These are phyloP conservation scores for Serendipita sp. DNA, from an alignment of 1,284 basidiomycete species.

Conservation along the genomic window DNA sequence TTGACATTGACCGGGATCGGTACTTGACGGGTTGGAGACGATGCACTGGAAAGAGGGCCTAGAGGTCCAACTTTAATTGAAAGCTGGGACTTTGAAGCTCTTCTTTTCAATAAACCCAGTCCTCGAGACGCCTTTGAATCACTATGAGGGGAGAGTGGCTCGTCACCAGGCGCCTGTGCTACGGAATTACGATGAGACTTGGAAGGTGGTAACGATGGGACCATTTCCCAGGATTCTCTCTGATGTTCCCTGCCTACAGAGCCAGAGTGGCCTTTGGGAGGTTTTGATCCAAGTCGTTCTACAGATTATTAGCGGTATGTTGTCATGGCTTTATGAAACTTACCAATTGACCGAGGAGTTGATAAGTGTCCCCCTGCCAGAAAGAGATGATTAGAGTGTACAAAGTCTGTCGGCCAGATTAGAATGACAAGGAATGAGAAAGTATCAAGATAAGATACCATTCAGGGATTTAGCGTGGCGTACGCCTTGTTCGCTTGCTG, in stretches of 20 bases:
- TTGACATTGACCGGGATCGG: not conserved
- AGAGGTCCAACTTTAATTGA: not conserved
- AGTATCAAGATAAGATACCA: not conserved
- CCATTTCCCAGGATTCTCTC: not conserved
- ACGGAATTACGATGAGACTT: not conserved
- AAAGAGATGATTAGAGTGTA: not conserved
- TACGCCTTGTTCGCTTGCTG: not conserved
- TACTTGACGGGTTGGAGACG: not conserved
- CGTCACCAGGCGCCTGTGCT: not conserved
- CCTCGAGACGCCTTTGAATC: not conserved
- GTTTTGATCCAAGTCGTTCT: not conserved
- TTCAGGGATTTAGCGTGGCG: not conserved
- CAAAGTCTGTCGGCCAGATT: not conserved
- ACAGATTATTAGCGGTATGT: not conserved
- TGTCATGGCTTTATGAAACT: not conserved
- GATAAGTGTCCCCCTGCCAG: not conserved
- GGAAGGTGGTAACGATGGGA: not conserved
- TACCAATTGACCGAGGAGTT: not conserved
- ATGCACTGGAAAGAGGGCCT: not conserved
- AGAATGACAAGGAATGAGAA: not conserved
- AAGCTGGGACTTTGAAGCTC: not conserved
- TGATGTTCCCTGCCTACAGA: not conserved
- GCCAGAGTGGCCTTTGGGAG: not conserved
- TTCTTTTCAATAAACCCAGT: not conserved
- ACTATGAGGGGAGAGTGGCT: not conserved